Evolutionary conservation across 305 asterid species (phyloP).

Genomic region (Stenogyne calaminthoides): DNA sequence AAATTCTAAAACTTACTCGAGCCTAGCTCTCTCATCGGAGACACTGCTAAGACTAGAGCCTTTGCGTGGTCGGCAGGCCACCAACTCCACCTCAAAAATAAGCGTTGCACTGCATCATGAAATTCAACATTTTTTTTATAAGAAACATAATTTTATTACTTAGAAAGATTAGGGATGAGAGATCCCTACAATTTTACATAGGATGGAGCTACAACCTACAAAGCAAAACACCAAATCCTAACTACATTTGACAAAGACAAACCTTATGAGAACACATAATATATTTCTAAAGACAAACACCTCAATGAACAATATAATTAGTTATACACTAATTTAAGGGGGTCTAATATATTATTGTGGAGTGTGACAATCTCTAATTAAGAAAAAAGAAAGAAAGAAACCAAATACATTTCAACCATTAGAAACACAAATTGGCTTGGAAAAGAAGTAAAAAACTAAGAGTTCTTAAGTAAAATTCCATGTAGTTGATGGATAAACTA

Average conservation of each 20-base stretch:
- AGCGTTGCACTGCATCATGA: constrained; percentile 73
- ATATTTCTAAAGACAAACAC: background rate
- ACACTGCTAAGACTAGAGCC: constrained; percentile 88
- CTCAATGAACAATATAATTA: no score
- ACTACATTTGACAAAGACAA: no score
- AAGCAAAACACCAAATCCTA: no score
- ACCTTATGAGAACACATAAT: background rate
- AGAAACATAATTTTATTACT: no score
- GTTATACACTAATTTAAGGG: no score
- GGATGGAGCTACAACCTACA: no score
- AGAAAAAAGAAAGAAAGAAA: background rate
- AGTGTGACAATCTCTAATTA: background rate
- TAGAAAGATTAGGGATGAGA: no score
- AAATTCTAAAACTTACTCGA: constrained; percentile 62
- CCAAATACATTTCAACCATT: background rate
- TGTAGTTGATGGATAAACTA: background rate
- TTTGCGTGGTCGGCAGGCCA: constrained; percentile 90
- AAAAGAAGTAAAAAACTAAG: background rate
- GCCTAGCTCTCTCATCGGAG: constrained; percentile 89
- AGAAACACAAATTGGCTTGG: background rate
- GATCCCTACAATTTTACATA: no score
- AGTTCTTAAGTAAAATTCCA: background rate
- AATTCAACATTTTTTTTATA: background rate
- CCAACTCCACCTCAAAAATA: constrained; percentile 93
- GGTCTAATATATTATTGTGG: background rate